A percentile compares a stretch with the other conserved stretches of the same genome.
Evolutionary conservation across 1,284 basidiomycete genomes (phyloP).

Genomic region (Mycosarcoma mackinlayi): DNA sequence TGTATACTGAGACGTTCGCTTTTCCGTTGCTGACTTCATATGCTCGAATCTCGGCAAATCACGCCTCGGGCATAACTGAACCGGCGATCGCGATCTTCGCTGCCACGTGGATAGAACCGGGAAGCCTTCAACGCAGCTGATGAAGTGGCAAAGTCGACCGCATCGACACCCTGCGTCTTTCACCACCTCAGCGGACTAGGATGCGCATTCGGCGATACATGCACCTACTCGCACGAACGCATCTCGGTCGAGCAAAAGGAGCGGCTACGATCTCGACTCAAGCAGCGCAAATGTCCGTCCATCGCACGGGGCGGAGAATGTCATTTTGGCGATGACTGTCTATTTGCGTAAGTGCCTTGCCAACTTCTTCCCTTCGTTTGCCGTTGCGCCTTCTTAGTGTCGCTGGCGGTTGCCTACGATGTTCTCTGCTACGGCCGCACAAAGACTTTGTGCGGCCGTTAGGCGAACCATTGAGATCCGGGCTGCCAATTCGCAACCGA

Average conservation of each 20-base stretch:
- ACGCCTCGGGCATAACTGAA: too few relatives aligned
- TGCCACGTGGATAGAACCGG: conserved; percentile 1
- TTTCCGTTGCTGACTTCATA: too few relatives aligned
- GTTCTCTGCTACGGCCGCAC: too few relatives aligned
- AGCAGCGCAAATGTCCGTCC: conserved; percentile 23
- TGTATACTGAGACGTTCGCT: too few relatives aligned
- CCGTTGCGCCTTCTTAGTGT: neutral
- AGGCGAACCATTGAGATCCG: too few relatives aligned
- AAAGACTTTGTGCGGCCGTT: too few relatives aligned
- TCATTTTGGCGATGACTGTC: conserved; percentile 30
- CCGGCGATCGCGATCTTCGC: neutral
- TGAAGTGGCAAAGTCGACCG: neutral
- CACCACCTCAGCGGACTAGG: conserved; percentile 22
- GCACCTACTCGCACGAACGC: conserved; percentile 31
- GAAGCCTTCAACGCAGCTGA: conserved; percentile 3
- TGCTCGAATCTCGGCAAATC: too few relatives aligned
- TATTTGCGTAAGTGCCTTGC: conserved; percentile 32
- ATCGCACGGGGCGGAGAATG: conserved; percentile 21
- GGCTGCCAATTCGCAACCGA: too few relatives aligned
- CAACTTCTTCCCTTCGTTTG: neutral
- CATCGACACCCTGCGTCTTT: conserved; percentile 21
- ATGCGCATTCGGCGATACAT: conserved; percentile 4
- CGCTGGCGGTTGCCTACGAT: neutral
- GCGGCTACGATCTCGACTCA: conserved; percentile 3
- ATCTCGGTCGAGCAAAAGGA: conserved; percentile 12